Evolutionary conservation across 179 eudicot species (phyloP).

Genomic region (Beta lomatogona): DNA sequence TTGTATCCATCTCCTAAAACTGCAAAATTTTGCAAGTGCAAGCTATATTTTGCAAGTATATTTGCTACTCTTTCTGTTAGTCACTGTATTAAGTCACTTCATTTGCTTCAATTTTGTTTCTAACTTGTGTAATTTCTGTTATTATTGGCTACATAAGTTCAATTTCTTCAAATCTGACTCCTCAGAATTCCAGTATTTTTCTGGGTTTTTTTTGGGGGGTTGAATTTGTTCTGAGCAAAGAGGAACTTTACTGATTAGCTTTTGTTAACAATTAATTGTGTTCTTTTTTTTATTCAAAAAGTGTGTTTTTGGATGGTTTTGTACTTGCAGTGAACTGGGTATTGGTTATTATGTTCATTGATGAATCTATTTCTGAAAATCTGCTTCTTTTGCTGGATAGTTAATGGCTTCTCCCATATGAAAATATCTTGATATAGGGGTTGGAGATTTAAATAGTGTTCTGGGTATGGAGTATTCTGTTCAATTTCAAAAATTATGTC

Average conservation of each 20-base stretch:
- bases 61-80: not conserved
- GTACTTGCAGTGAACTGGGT: slow-evolving; percentile 29
- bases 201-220: not conserved
- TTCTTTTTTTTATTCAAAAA: not conserved
- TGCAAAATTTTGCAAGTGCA: not conserved
- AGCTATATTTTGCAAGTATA: not conserved
- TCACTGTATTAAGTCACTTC: not conserved
- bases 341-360: slow-evolving; percentile 13
- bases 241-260: slow-evolving; percentile 6
- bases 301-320: slow-evolving; percentile 7
- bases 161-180: not conserved
- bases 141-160: slow-evolving; percentile 11
- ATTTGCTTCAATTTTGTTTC: slow-evolving; percentile 4
- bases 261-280: not conserved
- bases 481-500: slow-evolving; percentile 48
- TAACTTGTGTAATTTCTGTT: not conserved
- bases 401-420: slow-evolving; percentile 1
- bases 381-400: slow-evolving; percentile 13
- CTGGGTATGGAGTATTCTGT: slow-evolving; percentile 42
- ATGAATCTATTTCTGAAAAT: slow-evolving; percentile 17
- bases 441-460: not conserved
- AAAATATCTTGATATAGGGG: not conserved
- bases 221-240: not conserved
- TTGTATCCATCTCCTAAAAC: not conserved
- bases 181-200: slow-evolving; percentile 4